phyloP scores from a whole-genome alignment of 2,329 filamentous ascomycete species.

The Penicillium capsulatum region DNA sequence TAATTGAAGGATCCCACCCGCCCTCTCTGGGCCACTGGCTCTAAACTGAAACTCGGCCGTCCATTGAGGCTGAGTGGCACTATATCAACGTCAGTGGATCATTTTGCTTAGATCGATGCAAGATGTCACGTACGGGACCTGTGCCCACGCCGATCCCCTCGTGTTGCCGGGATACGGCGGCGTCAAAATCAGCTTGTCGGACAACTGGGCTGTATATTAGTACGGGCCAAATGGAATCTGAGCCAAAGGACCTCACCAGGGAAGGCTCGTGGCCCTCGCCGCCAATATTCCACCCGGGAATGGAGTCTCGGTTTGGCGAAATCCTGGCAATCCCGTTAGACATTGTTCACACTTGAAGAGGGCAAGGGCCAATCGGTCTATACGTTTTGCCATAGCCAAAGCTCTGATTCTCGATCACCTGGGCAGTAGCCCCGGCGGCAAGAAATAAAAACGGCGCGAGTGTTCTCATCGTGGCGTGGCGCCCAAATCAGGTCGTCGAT shows the following conservation, averaged over 20 bases:
- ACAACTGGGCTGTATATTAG: constrained; percentile 51
- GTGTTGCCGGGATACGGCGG: constrained; percentile 82
- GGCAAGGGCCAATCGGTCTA: constrained; percentile 11
- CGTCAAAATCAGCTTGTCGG: constrained; percentile 88
- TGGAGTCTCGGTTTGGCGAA: constrained; percentile 49
- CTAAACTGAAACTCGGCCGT: constrained; percentile 81
- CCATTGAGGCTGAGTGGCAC: constrained; percentile 62
- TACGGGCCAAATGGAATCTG: neutral
- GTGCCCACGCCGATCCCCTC: constrained; percentile 77
- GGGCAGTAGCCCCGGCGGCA: constrained; percentile 54
- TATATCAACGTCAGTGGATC: constrained; percentile 25
- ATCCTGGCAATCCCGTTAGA: constrained; percentile 48
- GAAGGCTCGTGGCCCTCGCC: constrained; percentile 55
- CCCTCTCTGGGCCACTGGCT: constrained; percentile 77
- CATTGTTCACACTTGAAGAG: neutral
- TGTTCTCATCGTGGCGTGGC: constrained; percentile 37
- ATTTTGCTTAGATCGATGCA: too few relatives aligned
- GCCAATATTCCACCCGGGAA: constrained; percentile 55
- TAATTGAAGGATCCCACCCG: constrained; percentile 83
- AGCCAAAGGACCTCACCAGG: constrained; percentile 36
- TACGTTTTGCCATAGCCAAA: constrained; percentile 69
- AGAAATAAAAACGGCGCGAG: constrained; percentile 42
- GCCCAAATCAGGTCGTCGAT: too few relatives aligned
- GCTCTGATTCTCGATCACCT: constrained; percentile 68
- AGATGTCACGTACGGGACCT: constrained; percentile 49